phyloP scores from a whole-genome alignment of 2,329 filamentous ascomycete genomes.

The Colletotrichum somersetense region DNA sequence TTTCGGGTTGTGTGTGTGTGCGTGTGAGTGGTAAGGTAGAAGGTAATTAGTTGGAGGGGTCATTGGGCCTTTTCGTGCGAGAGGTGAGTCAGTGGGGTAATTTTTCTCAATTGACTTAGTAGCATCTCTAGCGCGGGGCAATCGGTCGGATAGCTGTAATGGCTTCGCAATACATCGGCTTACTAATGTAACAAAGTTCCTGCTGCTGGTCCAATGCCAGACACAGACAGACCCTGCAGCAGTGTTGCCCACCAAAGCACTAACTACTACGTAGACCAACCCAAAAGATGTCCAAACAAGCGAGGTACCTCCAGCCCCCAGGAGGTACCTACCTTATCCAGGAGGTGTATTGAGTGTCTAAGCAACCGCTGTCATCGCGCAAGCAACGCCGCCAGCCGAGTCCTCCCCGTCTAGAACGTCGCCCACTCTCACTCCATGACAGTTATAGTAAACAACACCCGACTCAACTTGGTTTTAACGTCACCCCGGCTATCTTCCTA shows the following conservation, averaged over 20 bases:
- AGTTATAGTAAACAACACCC: conserved; percentile 27
- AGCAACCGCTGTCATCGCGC: conserved; percentile 13
- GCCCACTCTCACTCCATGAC: background rate
- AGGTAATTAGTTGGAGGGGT: conserved; percentile 29
- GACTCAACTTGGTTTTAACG: conserved; percentile 5
- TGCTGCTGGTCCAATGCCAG: background rate
- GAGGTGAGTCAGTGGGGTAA: conserved; percentile 41
- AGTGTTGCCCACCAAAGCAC: background rate
- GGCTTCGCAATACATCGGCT: background rate
- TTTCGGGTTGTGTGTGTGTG: background rate
- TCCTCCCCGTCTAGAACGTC: background rate
- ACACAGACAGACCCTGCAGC: background rate
- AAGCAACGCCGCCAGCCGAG: conserved; percentile 22
- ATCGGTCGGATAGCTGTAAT: background rate
- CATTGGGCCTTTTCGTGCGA: conserved; percentile 18
- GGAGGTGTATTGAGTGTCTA: conserved; percentile 1
- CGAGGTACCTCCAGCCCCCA: background rate
- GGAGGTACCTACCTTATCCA: background rate
- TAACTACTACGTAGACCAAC: background rate
- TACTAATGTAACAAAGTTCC: background rate
- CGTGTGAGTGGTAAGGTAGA: background rate
- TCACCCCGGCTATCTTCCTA: conserved; percentile 2
- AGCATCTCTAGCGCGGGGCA: conserved; percentile 32
- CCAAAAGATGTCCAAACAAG: conserved; percentile 5
- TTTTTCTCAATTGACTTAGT: conserved; percentile 35